Conservation (phyloP, 2,329 filamentous ascomycete species). For the Fusarium pseudoanthophilum region DNA sequence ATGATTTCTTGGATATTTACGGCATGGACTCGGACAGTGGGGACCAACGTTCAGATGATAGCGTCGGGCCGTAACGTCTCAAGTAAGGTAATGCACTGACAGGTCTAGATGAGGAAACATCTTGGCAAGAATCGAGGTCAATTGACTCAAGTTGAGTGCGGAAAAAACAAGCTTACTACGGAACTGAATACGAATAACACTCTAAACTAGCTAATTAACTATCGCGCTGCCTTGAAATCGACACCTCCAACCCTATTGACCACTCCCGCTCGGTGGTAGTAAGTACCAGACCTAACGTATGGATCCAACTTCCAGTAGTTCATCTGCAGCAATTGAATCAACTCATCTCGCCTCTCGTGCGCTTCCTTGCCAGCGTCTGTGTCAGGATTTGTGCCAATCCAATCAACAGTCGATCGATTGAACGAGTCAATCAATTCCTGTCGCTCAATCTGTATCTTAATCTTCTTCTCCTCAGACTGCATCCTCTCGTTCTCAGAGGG, state of each 20-base stretch:
- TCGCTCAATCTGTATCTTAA: constrained; percentile 62
- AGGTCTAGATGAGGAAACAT: background rate
- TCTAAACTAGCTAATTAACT: background rate
- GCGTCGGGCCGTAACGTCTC: background rate
- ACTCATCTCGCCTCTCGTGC: constrained; percentile 52
- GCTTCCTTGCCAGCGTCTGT: background rate
- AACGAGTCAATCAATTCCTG: constrained; percentile 64
- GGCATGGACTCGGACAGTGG: background rate
- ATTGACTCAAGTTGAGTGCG: background rate
- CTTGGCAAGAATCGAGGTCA: background rate
- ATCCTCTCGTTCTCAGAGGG: constrained; percentile 66
- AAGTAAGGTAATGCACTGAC: background rate
- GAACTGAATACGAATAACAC: background rate
- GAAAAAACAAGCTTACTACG: background rate
- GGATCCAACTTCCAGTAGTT: constrained; percentile 80
- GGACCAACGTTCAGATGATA: background rate
- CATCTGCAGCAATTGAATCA: constrained; percentile 62
- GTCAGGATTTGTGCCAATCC: constrained; percentile 5
- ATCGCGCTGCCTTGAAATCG: constrained; percentile 36
- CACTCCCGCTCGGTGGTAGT: constrained; percentile 36
- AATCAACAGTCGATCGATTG: constrained; percentile 52
- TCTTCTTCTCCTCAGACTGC: constrained; percentile 51
- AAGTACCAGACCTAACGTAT: constrained; percentile 65
- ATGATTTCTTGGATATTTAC: background rate
- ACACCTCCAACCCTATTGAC: constrained; percentile 27